Percentiles rank a stretch among this genome's conserved stretches.
Evolutionary conservation across 2,329 filamentous ascomycete genomes (phyloP).

Genomic region (Nectriaceae sp.): DNA sequence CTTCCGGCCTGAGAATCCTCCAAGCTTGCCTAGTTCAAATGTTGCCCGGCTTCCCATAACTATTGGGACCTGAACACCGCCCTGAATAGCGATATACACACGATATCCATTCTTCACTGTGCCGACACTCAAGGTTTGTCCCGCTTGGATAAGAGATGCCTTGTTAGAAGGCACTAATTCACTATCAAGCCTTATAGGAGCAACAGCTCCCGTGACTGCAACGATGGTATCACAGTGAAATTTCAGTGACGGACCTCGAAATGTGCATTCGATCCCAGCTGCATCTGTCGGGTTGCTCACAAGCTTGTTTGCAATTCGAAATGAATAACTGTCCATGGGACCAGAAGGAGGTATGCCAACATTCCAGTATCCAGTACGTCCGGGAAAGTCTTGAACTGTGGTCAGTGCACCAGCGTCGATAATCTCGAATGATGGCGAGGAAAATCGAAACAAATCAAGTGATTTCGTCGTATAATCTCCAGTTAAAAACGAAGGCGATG

Average conservation of each 20-base stretch:
- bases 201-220: constrained; percentile 34
- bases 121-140: constrained; percentile 30
- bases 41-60: constrained; percentile 36
- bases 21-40: constrained; percentile 35
- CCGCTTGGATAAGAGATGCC: constrained; percentile 23
- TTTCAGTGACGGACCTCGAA: constrained; percentile 34
- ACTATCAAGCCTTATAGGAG: constrained; percentile 28
- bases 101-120: constrained; percentile 31
- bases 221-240: constrained; percentile 37
- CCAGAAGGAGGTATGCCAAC: constrained; percentile 43
- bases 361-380: constrained; percentile 39
- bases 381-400: constrained; percentile 44
- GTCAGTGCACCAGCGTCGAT: constrained; percentile 37
- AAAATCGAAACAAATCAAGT: constrained; percentile 32
- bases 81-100: constrained; percentile 36
- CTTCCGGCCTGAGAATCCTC: constrained; percentile 36
- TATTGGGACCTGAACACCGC: constrained; percentile 36
- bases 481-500: constrained; percentile 27
- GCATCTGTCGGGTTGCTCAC: constrained; percentile 32
- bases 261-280: constrained; percentile 38
- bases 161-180: constrained; percentile 19
- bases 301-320: constrained; percentile 36
- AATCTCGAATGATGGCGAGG: constrained; percentile 35
- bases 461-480: constrained; percentile 37
- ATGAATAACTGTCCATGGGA: constrained; percentile 42